These are phyloP conservation scores for Calonectria hongkongensis DNA, from an alignment of 2,329 filamentous ascomycete species.

Conservation along the genomic window DNA sequence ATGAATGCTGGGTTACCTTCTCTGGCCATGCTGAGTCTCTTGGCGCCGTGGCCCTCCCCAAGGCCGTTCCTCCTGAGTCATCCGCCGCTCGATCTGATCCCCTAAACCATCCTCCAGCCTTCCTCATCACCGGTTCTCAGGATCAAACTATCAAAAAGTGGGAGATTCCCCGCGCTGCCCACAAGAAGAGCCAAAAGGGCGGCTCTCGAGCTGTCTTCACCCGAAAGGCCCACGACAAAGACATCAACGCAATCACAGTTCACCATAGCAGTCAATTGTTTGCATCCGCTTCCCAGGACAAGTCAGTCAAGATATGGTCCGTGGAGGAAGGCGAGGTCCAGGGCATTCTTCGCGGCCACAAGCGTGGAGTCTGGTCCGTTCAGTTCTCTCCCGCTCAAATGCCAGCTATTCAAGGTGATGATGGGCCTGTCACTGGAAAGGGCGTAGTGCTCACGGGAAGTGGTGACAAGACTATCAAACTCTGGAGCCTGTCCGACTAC, in stretches of 20 bases:
- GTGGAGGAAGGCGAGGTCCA: constrained; percentile 91
- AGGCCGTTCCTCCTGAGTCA: constrained; percentile 78
- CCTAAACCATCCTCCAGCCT: constrained; percentile 86
- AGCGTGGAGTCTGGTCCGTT: constrained; percentile 96
- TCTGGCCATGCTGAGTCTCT: constrained; percentile 96
- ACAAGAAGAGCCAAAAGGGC: constrained; percentile 67
- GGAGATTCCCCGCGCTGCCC: constrained; percentile 80
- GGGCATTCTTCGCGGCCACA: constrained; percentile 93
- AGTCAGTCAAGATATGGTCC: constrained; percentile 98
- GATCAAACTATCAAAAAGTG: constrained; percentile 97
- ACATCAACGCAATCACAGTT: constrained; percentile 95
- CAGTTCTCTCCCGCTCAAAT: constrained; percentile 89
- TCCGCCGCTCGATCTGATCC: constrained; percentile 84
- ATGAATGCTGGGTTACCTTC: constrained; percentile 86
- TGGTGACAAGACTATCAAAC: constrained; percentile 95
- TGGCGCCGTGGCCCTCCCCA: constrained; percentile 90
- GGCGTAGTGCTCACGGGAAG: constrained; percentile 92
- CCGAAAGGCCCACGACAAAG: constrained; percentile 97
- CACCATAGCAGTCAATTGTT: constrained; percentile 86
- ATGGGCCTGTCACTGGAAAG: constrained; percentile 83
- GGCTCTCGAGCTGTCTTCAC: constrained; percentile 85
- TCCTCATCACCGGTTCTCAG: constrained; percentile 93
- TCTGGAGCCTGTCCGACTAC: constrained; percentile 96
- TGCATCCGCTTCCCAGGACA: constrained; percentile 96
- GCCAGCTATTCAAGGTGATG: constrained; percentile 82